Conservation (phyloP, 1,284 basidiomycete species). For the Entoloma clypeatum region DNA sequence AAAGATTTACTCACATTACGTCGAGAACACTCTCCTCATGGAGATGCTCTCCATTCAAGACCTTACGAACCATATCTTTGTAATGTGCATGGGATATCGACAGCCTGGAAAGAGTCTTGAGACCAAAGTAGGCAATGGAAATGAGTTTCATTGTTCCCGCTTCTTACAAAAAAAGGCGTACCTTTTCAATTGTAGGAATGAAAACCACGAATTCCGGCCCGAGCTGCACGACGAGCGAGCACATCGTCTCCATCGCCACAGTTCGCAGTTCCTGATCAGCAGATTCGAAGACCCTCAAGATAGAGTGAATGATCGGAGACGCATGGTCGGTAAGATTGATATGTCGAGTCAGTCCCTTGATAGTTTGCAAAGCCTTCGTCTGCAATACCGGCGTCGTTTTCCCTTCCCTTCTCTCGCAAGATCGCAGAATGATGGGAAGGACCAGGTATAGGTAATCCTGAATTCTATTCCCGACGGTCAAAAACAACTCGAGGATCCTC, state of each 20-base stretch:
- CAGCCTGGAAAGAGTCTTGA: conserved; percentile 77
- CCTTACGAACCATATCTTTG: conserved; percentile 83
- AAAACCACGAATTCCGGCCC: conserved; percentile 98
- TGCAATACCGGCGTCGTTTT: conserved; percentile 63
- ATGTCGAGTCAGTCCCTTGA: conserved; percentile 87
- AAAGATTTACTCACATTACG: conserved; percentile 43
- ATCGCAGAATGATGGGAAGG: conserved; percentile 90
- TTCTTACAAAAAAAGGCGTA: conserved; percentile 24
- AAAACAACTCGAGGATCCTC: conserved; percentile 92
- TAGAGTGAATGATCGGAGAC: conserved; percentile 93
- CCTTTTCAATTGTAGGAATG: conserved; percentile 96
- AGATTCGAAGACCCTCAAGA: conserved; percentile 84
- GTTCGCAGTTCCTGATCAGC: conserved; percentile 79
- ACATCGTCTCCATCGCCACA: conserved; percentile 92
- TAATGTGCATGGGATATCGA: conserved; percentile 85
- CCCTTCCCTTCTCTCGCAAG: conserved; percentile 82
- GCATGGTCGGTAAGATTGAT: conserved; percentile 99
- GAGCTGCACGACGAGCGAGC: conserved; percentile 89
- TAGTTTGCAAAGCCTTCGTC: conserved; percentile 87
- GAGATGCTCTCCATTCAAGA: conserved; percentile 91
- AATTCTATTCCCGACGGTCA: conserved; percentile 94
- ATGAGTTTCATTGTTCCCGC: conserved; percentile 5
- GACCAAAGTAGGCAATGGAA: no score
- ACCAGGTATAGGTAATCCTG: conserved; percentile 98
- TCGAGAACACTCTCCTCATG: conserved; percentile 69